phyloP scores from a whole-genome alignment of 805 yeast species.

The Candida cerambycidarum region DNA sequence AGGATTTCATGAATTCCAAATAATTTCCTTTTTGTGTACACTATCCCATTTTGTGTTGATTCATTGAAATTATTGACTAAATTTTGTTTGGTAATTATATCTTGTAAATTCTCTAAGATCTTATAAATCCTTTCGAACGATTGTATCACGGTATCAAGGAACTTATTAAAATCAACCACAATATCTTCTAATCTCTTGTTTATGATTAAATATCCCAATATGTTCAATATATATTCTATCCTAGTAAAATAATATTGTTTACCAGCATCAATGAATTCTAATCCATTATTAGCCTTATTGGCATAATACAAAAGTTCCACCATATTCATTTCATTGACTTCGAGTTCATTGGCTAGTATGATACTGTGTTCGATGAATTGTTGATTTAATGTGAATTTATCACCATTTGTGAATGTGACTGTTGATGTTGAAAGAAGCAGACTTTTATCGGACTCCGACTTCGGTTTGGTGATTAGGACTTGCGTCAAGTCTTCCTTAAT shows the following conservation, averaged over 20 bases:
- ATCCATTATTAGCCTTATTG: conserved; percentile 42
- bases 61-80: conserved; percentile 52
- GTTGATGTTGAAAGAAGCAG: conserved; percentile 37
- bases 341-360: conserved; percentile 50
- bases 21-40: conserved; percentile 61
- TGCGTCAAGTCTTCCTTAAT: conserved; percentile 46
- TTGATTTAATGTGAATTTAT: conserved; percentile 60
- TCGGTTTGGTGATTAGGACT: conserved; percentile 38
- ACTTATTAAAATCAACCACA: conserved; percentile 18
- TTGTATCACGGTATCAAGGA: conserved; percentile 42
- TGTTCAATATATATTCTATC: conserved; percentile 70
- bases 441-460: conserved; percentile 48
- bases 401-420: conserved; percentile 53
- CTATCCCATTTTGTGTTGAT: conserved; percentile 40
- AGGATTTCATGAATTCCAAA: conserved; percentile 68
- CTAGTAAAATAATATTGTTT: conserved; percentile 67
- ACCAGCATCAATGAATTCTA: conserved; percentile 57
- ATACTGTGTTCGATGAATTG: conserved; percentile 63
- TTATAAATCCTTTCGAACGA: conserved; percentile 61
- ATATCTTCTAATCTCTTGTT: conserved; percentile 23
- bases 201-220: conserved; percentile 39
- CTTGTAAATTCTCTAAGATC: conserved; percentile 54
- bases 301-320: conserved; percentile 67
- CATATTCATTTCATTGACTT: conserved; percentile 69
- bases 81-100: conserved; percentile 45